Evolutionary conservation across 78 protist species (phyloP).

Genomic region (Dictyostelium capitatum): DNA sequence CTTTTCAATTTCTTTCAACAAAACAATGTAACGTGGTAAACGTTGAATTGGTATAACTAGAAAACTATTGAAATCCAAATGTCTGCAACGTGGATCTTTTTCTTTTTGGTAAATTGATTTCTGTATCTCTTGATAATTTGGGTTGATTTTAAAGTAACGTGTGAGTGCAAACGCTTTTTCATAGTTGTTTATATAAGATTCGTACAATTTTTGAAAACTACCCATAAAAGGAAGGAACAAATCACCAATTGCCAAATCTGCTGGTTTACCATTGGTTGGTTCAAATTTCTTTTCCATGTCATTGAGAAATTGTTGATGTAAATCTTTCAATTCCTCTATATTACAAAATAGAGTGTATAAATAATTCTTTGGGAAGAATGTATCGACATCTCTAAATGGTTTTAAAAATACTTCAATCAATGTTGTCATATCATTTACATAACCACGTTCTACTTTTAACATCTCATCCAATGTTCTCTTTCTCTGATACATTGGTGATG

Average conservation of each 20-base stretch:
- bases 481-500: slow-evolving; percentile 15
- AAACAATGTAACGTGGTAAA: slow-evolving; percentile 58
- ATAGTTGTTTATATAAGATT: slow-evolving; percentile 61
- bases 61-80: slow-evolving; percentile 66
- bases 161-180: slow-evolving; percentile 73
- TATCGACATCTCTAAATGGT: slow-evolving; percentile 14
- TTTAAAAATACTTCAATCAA: slow-evolving; percentile 50
- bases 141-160: slow-evolving; percentile 27
- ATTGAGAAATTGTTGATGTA: slow-evolving; percentile 30
- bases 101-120: slow-evolving; percentile 42
- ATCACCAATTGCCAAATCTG: slow-evolving; percentile 40
- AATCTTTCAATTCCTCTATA: slow-evolving; percentile 32
- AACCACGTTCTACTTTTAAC: slow-evolving; percentile 44
- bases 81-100: slow-evolving; percentile 17
- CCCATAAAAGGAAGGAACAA: slow-evolving; percentile 71
- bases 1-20: slow-evolving; percentile 63
- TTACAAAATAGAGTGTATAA: slow-evolving; percentile 37
- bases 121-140: slow-evolving; percentile 7
- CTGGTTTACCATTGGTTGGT: slow-evolving; percentile 23
- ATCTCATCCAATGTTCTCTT: slow-evolving; percentile 47
- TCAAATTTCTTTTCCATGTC: slow-evolving; percentile 17
- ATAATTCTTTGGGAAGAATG: slow-evolving; percentile 23
- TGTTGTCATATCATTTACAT: slow-evolving; percentile 63
- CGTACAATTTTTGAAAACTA: slow-evolving; percentile 54
- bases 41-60: slow-evolving; percentile 60